Percentiles rank a stretch among this genome's conserved stretches.
Evolutionary conservation across 495 filamentous ascomycete species (phyloP).

Genomic region (Neurospora sp.): DNA sequence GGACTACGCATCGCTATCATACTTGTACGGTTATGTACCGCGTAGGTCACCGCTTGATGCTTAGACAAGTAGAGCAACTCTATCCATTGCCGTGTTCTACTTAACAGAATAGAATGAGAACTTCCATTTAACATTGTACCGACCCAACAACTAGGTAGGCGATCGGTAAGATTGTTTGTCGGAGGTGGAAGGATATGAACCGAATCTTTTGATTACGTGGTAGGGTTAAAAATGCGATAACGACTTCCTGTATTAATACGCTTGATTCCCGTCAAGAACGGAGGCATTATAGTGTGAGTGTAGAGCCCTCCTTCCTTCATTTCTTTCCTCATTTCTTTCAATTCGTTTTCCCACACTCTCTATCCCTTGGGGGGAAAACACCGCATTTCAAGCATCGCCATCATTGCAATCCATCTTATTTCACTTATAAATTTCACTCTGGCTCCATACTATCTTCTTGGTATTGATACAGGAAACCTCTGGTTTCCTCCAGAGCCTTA

Average conservation of each 20-base stretch:
- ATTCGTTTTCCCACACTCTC: neutral
- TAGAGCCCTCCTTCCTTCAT: neutral
- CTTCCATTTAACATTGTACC: conserved; percentile 10
- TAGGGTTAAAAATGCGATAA: too few species aligned
- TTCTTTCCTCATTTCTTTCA: neutral
- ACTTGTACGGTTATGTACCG: neutral
- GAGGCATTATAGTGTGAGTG: too few species aligned
- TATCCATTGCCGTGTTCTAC: neutral
- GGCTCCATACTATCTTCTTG: neutral
- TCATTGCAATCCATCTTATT: neutral
- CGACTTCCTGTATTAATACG: too few species aligned
- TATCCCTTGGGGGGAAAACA: neutral
- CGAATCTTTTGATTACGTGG: neutral
- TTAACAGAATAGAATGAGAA: neutral
- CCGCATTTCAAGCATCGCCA: neutral
- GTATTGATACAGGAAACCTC: neutral
- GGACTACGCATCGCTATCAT: neutral
- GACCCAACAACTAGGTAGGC: conserved; percentile 36
- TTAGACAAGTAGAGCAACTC: neutral
- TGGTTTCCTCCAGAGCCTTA: too few species aligned
- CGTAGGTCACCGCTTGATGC: conserved; percentile 1
- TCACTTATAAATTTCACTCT: neutral
- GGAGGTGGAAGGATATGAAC: neutral
- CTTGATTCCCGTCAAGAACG: too few species aligned
- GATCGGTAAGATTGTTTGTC: neutral